Evolutionary conservation across 108 stramenopile genomes (phyloP).

Genomic region (Cyclotella atomus): DNA sequence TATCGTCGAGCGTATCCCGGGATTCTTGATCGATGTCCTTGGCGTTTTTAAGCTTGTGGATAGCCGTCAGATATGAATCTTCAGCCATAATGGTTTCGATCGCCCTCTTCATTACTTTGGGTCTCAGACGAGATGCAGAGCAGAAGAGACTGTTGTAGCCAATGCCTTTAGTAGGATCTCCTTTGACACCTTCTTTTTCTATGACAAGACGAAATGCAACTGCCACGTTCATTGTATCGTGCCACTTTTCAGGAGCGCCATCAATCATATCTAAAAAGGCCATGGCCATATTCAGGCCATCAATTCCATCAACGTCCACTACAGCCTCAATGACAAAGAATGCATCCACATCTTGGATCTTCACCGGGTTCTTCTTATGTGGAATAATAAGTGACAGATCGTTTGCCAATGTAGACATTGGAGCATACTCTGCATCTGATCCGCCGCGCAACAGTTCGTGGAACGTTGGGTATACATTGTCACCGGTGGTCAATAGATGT

Average conservation of each 20-base stretch:
- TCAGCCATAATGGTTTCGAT: constrained; percentile 12
- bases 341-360: constrained; percentile 44
- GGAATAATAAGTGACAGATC: constrained; percentile 54
- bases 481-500: constrained; percentile 62
- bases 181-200: background rate
- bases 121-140: constrained; percentile 44
- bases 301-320: constrained; percentile 55
- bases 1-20: constrained; percentile 9
- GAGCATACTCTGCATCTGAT: constrained; percentile 33
- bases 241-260: constrained; percentile 31
- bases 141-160: constrained; percentile 47
- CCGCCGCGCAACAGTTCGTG: constrained; percentile 67
- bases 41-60: background rate
- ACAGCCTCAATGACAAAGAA: constrained; percentile 64
- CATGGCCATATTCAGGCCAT: constrained; percentile 44
- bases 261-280: constrained; percentile 55
- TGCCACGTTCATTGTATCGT: constrained; percentile 38
- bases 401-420: constrained; percentile 45
- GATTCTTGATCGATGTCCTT: constrained; percentile 13
- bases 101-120: constrained; percentile 7
- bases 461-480: constrained; percentile 53
- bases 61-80: constrained; percentile 3
- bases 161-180: constrained; percentile 28
- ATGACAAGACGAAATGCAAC: constrained; percentile 71
- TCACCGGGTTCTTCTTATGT: background rate